Conservation (phyloP, 2,329 filamentous ascomycete species). For the Blumeriella jaapii region DNA sequence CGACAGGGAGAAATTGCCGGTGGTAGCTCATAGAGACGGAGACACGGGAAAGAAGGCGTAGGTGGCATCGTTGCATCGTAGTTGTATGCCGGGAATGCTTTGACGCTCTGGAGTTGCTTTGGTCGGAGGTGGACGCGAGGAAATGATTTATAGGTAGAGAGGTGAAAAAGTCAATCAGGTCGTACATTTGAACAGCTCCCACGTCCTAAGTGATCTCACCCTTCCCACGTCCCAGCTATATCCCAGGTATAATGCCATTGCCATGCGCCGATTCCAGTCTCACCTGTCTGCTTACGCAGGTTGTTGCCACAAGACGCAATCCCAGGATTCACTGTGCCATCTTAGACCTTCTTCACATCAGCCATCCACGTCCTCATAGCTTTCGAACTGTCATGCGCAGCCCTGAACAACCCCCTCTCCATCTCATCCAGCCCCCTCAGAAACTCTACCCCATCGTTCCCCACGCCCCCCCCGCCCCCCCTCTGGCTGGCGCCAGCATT, state of each 20-base stretch:
- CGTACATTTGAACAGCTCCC: no score
- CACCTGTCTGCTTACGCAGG: no score
- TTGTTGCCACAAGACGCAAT: no score
- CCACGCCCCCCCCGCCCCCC: slow-evolving; percentile 58
- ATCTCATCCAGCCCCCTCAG: slow-evolving; percentile 80
- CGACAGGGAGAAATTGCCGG: slow-evolving; percentile 9
- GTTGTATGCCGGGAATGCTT: no score
- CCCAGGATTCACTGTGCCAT: background rate
- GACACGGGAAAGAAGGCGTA: background rate
- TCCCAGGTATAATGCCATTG: background rate
- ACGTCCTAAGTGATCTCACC: no score
- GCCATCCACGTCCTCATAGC: slow-evolving; percentile 57
- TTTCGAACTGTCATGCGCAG: slow-evolving; percentile 63
- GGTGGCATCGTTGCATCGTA: no score
- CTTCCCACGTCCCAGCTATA: no score
- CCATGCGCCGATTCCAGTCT: no score
- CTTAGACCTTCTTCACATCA: slow-evolving; percentile 25
- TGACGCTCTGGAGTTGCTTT: no score
- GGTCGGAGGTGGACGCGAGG: no score
- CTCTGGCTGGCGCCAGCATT: slow-evolving; percentile 66
- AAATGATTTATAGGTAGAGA: no score
- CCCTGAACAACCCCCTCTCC: slow-evolving; percentile 66
- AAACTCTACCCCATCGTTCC: slow-evolving; percentile 69
- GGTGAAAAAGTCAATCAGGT: no score
- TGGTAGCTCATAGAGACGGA: background rate